phyloP scores from a whole-genome alignment of 306 rosid genomes.

The Myrica gale region DNA sequence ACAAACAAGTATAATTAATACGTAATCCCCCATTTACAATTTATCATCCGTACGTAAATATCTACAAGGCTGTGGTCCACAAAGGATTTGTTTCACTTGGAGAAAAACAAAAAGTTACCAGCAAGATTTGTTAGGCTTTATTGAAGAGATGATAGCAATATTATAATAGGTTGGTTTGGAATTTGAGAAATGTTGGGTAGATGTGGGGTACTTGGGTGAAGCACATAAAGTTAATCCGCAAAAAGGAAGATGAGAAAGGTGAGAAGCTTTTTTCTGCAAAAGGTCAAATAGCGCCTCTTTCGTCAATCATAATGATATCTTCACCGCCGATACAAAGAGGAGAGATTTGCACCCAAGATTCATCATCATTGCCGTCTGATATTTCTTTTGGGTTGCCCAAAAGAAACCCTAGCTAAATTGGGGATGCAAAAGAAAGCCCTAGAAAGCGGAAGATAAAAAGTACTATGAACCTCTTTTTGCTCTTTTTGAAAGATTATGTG shows the following conservation, averaged over 20 bases:
- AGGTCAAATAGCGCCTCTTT: slow-evolving; percentile 67
- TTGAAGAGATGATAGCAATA: slow-evolving; percentile 51
- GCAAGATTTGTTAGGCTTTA: slow-evolving; percentile 40
- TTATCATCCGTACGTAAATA: background rate
- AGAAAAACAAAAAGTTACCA: slow-evolving; percentile 37
- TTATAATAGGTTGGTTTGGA: slow-evolving; percentile 68
- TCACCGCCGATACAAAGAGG: slow-evolving; percentile 56
- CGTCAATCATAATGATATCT: slow-evolving; percentile 66
- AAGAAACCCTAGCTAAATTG: slow-evolving; percentile 39
- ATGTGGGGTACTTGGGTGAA: slow-evolving; percentile 54
- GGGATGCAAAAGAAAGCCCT: slow-evolving; percentile 33
- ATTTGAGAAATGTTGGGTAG: slow-evolving; percentile 59
- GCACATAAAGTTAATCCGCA: slow-evolving; percentile 42
- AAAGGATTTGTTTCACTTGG: background rate
- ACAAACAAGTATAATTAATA: too few relatives aligned
- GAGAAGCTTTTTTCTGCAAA: slow-evolving; percentile 59
- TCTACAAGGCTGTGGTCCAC: slow-evolving; percentile 30
- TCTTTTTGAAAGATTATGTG: slow-evolving; percentile 37
- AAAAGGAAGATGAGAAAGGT: slow-evolving; percentile 64
- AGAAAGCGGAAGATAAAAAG: slow-evolving; percentile 36
- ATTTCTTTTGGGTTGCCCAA: slow-evolving; percentile 44
- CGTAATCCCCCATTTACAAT: background rate
- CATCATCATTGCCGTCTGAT: slow-evolving; percentile 72
- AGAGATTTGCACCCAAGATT: slow-evolving; percentile 81
- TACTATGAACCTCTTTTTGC: slow-evolving; percentile 7